Base-by-base conservation (phyloP, 495 filamentous ascomycete genomes). In the Penicillium alfredii region DNA sequence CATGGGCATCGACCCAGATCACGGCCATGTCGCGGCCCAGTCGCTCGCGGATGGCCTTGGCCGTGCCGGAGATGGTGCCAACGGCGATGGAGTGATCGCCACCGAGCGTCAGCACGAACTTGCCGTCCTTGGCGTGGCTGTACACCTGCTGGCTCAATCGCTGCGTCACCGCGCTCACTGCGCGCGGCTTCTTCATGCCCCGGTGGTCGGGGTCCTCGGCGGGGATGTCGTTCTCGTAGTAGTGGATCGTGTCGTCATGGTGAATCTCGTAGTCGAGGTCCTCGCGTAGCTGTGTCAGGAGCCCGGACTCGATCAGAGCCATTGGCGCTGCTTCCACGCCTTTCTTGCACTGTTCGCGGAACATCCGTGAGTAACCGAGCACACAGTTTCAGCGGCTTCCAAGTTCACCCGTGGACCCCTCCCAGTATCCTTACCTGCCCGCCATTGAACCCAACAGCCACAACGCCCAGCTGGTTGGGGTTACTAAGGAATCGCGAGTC, bases 1-100 rank as follows among this genome's bases (percentile, higher is more conserved):
- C 85, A 55, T 99, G 92, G 13, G 92, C 92, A 61, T 99, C 92
- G 4, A 99, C 92, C 92, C 92, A 99, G 54, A 99, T 90, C 6
- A 99, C 85, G 1, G 87, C 90, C 29, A 94, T 75, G 41, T 96
- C 89, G 25, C 80, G 69, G 9, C 79, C 77, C 38, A 92, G 59
- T 19, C 92, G 68, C 68, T 97, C 88, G 22, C 81, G 76, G 35
- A 88, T 81, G 0, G 92, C 92, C 64, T 81, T 84, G 22, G 87
- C 80, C 2, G 81, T 82, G 3, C 92, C 92, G 11, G 81, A 79
- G 39, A 97, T 77, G 14, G 86, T 88, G 24, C 92, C 92, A 53
- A 99, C 93, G 33, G 93, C 92, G 50, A 99, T 94, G 32, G 81
- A 87, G 66, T 99, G 92, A 61, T 99, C 92, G 9, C 92, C 92